Evolutionary conservation across 208 protist genomes (phyloP), one percentile per base, ranked within the genome.

Genomic region (Trypanosoma grayi): DNA sequence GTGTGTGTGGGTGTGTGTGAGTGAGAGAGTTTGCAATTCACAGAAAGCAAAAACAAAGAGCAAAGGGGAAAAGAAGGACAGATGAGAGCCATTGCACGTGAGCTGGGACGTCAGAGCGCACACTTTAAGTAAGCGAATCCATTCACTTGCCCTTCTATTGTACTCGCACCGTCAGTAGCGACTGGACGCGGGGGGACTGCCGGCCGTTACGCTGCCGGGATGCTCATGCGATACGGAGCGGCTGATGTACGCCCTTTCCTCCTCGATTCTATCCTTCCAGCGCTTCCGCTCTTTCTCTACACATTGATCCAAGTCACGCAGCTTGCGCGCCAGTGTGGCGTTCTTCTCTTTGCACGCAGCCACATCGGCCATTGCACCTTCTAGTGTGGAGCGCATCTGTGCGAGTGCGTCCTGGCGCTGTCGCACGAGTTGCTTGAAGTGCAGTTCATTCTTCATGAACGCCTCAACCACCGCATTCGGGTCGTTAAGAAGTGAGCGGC

Each of bases 361-460:
- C 2, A 92, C 62, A 25, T 87, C 79, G 7, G 56, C 66, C 60
- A 83, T 74, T 22, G 83, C 79, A 36, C 88, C 83, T 63, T 87
- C 73, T 14, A 94, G 61, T 2, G 74, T 67, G 9, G 60, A 52
- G 25, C 80, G 82, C 63, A 94, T 84, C 45, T 77, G 53, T 13
- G 58, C 48, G 47, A 94, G 67, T 16, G 84, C 80, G 20, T 85
- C 77, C 28, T 77, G 72, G 0, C 85, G 77, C 22, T 82, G 75
- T 30, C 79, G 77, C 70, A 87, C 79, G 13, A 94, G 70, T 53
- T 94, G 82, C 40, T 88, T 85, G 60, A 86, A 90, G 66, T 92
- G 86, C 20, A 90, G 57, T 60, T 92, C 83, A 45, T 94, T 92
- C 53, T 88, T 90, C 75, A 89, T 88, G 58, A 92, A 88, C 18